These are phyloP conservation scores for Pseudopediastrum boryanum DNA, from an alignment of 139 green algal species.

Conservation along the genomic window DNA sequence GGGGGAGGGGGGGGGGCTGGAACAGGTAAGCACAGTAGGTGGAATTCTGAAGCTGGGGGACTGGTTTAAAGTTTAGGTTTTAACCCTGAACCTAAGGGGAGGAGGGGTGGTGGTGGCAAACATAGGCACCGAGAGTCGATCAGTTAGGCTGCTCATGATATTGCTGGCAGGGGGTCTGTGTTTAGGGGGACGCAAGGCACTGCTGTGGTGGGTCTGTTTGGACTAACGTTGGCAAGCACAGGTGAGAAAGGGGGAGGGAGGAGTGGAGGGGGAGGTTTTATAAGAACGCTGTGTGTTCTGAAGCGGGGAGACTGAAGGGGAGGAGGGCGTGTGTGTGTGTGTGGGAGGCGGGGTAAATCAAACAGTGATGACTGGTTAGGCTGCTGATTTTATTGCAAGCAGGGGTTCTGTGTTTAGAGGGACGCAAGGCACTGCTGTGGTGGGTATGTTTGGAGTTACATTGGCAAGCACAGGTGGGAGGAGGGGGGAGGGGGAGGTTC, in stretches of 20 bases:
- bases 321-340: no score
- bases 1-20: no score
- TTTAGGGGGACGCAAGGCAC: slow-evolving; percentile 62
- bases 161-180: slow-evolving; percentile 25
- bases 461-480: slow-evolving; percentile 46
- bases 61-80: no score
- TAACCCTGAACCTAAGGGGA: no score
- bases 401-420: slow-evolving; percentile 45
- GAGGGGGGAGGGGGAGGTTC: neutral
- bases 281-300: neutral
- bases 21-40: no score
- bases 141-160: slow-evolving; percentile 59
- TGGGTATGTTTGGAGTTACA: slow-evolving; percentile 54
- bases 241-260: slow-evolving; percentile 15
- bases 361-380: no score
- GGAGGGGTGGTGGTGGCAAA: no score
- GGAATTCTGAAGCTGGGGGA: no score
- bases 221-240: slow-evolving; percentile 49
- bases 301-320: no score
- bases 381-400: slow-evolving; percentile 52
- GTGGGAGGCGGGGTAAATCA: no score
- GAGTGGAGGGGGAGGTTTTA: neutral
- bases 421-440: slow-evolving; percentile 53
- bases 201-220: slow-evolving; percentile 52
- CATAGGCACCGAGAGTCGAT: no score